These are phyloP conservation scores for Terfezia claveryi DNA, from an alignment of 495 filamentous ascomycete species.

Conservation along the genomic window DNA sequence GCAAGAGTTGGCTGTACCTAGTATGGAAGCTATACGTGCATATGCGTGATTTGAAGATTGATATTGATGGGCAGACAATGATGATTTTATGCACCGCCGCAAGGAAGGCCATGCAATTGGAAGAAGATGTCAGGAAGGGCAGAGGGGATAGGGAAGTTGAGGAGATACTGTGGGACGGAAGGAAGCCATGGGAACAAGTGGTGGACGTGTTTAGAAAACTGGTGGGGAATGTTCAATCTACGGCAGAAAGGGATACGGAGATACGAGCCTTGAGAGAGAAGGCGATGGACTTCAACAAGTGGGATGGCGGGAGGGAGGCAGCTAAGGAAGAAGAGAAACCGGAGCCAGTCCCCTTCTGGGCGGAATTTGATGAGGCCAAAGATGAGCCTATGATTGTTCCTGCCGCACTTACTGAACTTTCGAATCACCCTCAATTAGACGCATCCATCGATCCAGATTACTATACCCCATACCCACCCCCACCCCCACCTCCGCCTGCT, in stretches of 20 bases:
- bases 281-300: not conserved
- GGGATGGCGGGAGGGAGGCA: not conserved
- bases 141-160: not conserved
- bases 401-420: not conserved
- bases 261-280: not conserved
- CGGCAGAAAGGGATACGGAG: not conserved
- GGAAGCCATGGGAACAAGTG: constrained; percentile 1
- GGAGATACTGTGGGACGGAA: constrained; percentile 3
- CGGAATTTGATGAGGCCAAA: not conserved
- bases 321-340: not conserved
- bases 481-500: not conserved
- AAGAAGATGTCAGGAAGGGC: not conserved
- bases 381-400: not conserved
- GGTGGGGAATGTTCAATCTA: not conserved
- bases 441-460: not conserved
- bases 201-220: constrained; percentile 2
- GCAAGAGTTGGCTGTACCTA: not conserved
- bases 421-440: not conserved
- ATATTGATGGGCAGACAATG: constrained; percentile 6
- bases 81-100: constrained; percentile 10
- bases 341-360: not conserved
- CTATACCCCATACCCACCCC: not conserved
- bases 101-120: not conserved
- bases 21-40: constrained; percentile 11
- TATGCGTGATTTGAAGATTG: not conserved